Percentiles rank a stretch among this genome's conserved stretches.
phyloP scores from a whole-genome alignment of 495 filamentous ascomycete species.

The Oleoguttula mirabilis region DNA sequence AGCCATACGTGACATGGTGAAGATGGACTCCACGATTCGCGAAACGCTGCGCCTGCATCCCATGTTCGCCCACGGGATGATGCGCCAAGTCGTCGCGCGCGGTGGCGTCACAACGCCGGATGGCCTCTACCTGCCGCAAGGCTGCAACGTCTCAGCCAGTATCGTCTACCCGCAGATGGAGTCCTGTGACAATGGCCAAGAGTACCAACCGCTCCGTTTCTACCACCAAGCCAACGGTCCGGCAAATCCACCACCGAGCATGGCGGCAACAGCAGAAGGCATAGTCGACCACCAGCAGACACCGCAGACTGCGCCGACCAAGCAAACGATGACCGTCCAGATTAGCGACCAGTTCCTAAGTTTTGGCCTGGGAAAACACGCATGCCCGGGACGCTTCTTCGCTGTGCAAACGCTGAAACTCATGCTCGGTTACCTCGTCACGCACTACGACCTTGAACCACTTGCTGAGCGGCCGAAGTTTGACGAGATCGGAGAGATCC shows the following conservation, averaged over 20 bases:
- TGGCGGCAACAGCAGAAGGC: too few species aligned
- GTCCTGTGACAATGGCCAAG: conserved; percentile 27
- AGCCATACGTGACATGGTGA: conserved; percentile 10
- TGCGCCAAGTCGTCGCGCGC: conserved; percentile 32
- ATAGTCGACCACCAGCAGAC: too few species aligned
- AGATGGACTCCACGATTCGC: conserved; percentile 33
- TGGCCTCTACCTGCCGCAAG: conserved; percentile 28
- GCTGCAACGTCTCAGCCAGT: conserved; percentile 33
- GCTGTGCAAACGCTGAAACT: conserved; percentile 13
- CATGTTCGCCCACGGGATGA: conserved; percentile 31
- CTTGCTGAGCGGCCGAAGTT: background rate
- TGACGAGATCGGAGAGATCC: background rate
- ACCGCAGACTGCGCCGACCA: too few species aligned
- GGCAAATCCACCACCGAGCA: too few species aligned
- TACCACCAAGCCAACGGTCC: conserved; percentile 4
- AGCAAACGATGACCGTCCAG: background rate
- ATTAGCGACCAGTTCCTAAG: conserved; percentile 1
- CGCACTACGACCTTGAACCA: conserved; percentile 14
- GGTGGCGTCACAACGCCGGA: conserved; percentile 32
- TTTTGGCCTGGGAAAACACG: conserved; percentile 14
- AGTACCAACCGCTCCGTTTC: conserved; percentile 33
- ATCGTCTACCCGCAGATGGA: conserved; percentile 28
- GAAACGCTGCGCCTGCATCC: conserved; percentile 34
- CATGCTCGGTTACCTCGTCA: conserved; percentile 11
- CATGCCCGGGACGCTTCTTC: conserved; percentile 20